Evolutionary conservation across 805 yeast species (phyloP), one percentile per base, ranked within the genome.

Genomic region (Starmerella floris): DNA sequence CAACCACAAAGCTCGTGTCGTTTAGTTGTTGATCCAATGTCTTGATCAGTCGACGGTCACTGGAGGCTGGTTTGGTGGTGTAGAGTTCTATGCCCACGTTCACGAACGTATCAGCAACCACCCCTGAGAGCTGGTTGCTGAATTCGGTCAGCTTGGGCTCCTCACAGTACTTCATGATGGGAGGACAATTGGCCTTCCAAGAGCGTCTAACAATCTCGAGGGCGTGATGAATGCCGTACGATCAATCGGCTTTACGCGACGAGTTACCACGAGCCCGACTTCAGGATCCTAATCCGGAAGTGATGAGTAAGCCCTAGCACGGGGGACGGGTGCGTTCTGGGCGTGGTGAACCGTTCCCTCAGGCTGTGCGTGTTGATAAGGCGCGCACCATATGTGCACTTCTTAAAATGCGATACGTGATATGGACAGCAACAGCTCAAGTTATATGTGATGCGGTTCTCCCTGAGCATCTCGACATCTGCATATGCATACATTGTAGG

Each of bases 51-150:
- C 87, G 87, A 52, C 85, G 72, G 61, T 91, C 98, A 1, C 88
- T 72, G 1, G 91, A 83, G 21, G 87, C 83, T 1, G 95, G 85
- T 56, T 88, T 91, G 2, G 98, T 91, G 1, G 97, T 83, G 57
- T 84, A 91, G 38, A 91, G 70, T 57, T 91, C 98, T 58, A 95
- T 79, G 22, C 94, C 85, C 11, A 96, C 97, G 43, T 74, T 73
- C 31, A 91, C 76, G 52, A 72, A 78, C 55, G 81, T 74, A 52
- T 81, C 93, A 1, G 74, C 68, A 3, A 85, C 76, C 50, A 77
- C 82, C 51, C 83, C 84, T 51, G 77, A 76, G 43, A 91, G 73
- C 42, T 83, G 81, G 56, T 85, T 93, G 57, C 85, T 85, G 30
- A 91, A 80, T 52, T 80, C 70, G 60, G 85, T 96, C n/a, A 91